Evolutionary conservation across 2,329 filamentous ascomycete species (phyloP).

Genomic region (Claviceps africana): DNA sequence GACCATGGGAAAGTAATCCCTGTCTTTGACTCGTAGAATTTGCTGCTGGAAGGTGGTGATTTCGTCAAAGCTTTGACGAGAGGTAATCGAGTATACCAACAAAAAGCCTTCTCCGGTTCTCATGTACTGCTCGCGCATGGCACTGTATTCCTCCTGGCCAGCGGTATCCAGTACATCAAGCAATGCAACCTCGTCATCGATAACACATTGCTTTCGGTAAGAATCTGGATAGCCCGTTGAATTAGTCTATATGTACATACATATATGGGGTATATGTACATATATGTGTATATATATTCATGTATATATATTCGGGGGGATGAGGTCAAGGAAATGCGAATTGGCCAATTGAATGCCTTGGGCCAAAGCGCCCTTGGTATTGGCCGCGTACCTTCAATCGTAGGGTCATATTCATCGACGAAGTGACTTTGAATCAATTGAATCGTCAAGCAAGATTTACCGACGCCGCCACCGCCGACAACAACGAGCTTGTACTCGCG

Average conservation of each 20-base stretch:
- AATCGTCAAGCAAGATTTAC: slow-evolving; percentile 98
- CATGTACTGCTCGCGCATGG: slow-evolving; percentile 99
- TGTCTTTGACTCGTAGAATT: slow-evolving; percentile 96
- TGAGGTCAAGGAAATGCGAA: background rate
- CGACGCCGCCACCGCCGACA: slow-evolving; percentile 93
- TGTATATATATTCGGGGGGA: too few species aligned
- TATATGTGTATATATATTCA: too few species aligned
- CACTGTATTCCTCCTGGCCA: slow-evolving; percentile 97
- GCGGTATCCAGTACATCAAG: slow-evolving; percentile 97
- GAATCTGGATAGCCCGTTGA: slow-evolving; percentile 54
- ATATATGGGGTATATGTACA: too few species aligned
- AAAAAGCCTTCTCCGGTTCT: slow-evolving; percentile 95
- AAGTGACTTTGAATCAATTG: slow-evolving; percentile 94
- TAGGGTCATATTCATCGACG: slow-evolving; percentile 98
- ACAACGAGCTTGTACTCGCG: slow-evolving; percentile 94
- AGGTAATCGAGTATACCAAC: slow-evolving; percentile 96
- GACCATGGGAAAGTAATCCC: slow-evolving; percentile 99
- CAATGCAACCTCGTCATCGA: slow-evolving; percentile 94
- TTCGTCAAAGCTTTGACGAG: slow-evolving; percentile 93
- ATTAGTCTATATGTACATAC: background rate
- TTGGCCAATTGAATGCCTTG: background rate
- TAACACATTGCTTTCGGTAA: slow-evolving; percentile 98
- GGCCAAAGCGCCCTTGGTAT: background rate
- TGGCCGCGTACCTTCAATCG: slow-evolving; percentile 67
- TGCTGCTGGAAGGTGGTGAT: slow-evolving; percentile 98